Conservation (phyloP, 2,329 filamentous ascomycete genomes). For the Lomentospora prolificans region DNA sequence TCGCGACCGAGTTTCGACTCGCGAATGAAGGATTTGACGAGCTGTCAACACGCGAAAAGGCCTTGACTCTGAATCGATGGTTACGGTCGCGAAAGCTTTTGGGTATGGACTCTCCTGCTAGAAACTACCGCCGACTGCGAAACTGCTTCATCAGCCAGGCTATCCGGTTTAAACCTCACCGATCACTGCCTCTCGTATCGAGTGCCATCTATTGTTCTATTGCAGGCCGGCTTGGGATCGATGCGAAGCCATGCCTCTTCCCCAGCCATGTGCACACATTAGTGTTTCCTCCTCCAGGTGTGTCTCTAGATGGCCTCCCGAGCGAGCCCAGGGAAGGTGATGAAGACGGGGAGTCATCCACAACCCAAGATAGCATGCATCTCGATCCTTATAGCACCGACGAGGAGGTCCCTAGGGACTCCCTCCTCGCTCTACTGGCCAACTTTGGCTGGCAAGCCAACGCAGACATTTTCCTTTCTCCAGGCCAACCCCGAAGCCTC, state of each 20-base stretch:
- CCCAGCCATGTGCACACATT: constrained; percentile 80
- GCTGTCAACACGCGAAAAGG: constrained; percentile 55
- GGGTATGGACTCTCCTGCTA: constrained; percentile 54
- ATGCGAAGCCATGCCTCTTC: constrained; percentile 70
- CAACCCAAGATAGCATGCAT: constrained; percentile 48
- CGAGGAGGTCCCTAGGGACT: constrained; percentile 51
- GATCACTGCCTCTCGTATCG: constrained; percentile 78
- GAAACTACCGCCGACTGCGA: constrained; percentile 66
- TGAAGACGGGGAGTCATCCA: constrained; percentile 15
- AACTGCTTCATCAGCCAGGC: constrained; percentile 85
- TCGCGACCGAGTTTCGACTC: constrained; percentile 46
- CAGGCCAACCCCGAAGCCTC: constrained; percentile 56
- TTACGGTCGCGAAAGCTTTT: constrained; percentile 58
- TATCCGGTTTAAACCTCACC: constrained; percentile 60
- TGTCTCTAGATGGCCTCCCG: constrained; percentile 46
- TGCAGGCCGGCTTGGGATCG: constrained; percentile 62
- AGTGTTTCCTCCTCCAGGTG: constrained; percentile 50
- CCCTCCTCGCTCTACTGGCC: constrained; percentile 51
- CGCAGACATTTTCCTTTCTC: constrained; percentile 45
- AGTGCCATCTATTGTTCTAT: constrained; percentile 78
- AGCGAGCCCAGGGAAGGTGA: neutral
- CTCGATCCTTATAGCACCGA: constrained; percentile 71
- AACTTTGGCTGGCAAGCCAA: constrained; percentile 32
- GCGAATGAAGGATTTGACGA: constrained; percentile 42
- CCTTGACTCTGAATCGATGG: constrained; percentile 58